phyloP scores from a whole-genome alignment of 1,139 yeast genomes.

The Scheffersomyces stambukii region DNA sequence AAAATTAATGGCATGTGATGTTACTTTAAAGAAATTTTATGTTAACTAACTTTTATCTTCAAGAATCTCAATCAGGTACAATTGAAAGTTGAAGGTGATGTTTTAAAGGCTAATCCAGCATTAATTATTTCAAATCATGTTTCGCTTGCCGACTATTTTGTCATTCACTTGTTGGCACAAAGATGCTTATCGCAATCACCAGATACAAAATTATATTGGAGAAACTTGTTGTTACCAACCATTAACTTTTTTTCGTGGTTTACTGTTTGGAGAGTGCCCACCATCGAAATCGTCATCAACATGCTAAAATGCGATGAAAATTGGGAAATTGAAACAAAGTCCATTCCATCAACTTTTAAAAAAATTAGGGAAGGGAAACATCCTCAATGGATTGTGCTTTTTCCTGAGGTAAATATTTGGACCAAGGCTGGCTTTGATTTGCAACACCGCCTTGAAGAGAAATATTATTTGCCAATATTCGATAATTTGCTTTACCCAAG shows the following conservation, averaged over 20 bases:
- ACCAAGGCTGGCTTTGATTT: constrained; percentile 41
- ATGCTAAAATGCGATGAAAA: constrained; percentile 55
- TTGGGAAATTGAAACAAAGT: constrained; percentile 49
- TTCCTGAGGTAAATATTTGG: constrained; percentile 73
- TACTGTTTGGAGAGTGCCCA: constrained; percentile 53
- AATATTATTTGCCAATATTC: constrained; percentile 50
- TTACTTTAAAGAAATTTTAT: neutral
- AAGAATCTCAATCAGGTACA: constrained; percentile 34
- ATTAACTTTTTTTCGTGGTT: constrained; percentile 62
- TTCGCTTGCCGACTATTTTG: constrained; percentile 51
- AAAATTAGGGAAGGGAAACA: constrained; percentile 21
- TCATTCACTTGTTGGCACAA: constrained; percentile 42
- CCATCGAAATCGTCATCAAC: constrained; percentile 34
- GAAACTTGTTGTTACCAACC: constrained; percentile 28
- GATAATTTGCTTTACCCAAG: constrained; percentile 63
- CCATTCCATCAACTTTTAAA: constrained; percentile 21
- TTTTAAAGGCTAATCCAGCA: constrained; percentile 42
- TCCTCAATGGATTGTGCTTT: constrained; percentile 55
- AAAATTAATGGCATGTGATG: constrained; percentile 26
- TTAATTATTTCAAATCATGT: constrained; percentile 50
- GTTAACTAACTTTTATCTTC: constrained; percentile 6
- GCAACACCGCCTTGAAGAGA: constrained; percentile 48
- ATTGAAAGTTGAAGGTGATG: constrained; percentile 40
- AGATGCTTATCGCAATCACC: constrained; percentile 11
- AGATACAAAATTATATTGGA: constrained; percentile 3